A percentile compares a stretch with the other conserved stretches of the same genome.
Evolutionary conservation across 2,329 filamentous ascomycete genomes (phyloP).

Genomic region (Cladosporium sp.): DNA sequence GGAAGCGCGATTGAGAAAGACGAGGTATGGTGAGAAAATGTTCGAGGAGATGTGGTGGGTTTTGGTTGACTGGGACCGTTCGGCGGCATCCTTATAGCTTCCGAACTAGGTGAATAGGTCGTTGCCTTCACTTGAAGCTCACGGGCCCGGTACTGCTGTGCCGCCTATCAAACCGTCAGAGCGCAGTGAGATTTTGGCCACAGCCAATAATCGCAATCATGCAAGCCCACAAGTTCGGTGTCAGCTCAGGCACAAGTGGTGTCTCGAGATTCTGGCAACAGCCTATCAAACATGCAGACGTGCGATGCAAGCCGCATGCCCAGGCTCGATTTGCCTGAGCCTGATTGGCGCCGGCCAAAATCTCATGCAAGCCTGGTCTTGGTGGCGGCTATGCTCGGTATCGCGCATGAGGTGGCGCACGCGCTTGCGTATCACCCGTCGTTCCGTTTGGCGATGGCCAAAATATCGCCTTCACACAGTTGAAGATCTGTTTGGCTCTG

Average conservation of each 20-base stretch:
- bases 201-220: not conserved
- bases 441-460: constrained; percentile 1
- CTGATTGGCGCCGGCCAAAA: constrained; percentile 7
- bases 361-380: not conserved
- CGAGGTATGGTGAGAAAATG: not conserved
- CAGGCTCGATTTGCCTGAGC: not conserved
- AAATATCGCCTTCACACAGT: not conserved
- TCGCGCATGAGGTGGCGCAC: not conserved
- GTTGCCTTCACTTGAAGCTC: not conserved
- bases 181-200: not conserved
- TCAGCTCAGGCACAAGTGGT: not conserved
- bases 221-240: not conserved
- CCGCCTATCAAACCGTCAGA: not conserved
- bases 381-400: not conserved
- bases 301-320: not conserved
- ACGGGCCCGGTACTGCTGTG: not conserved
- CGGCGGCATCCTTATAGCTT: not conserved
- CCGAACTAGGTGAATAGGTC: not conserved
- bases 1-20: not conserved
- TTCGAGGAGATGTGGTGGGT: not conserved
- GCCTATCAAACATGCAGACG: not conserved
- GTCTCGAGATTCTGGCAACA: not conserved
- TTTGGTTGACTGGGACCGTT: not conserved
- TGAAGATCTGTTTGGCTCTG: not conserved
- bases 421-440: not conserved